These are phyloP conservation scores for Dryas alaskensis DNA, from an alignment of 306 rosid genomes.

Conservation along the genomic window DNA sequence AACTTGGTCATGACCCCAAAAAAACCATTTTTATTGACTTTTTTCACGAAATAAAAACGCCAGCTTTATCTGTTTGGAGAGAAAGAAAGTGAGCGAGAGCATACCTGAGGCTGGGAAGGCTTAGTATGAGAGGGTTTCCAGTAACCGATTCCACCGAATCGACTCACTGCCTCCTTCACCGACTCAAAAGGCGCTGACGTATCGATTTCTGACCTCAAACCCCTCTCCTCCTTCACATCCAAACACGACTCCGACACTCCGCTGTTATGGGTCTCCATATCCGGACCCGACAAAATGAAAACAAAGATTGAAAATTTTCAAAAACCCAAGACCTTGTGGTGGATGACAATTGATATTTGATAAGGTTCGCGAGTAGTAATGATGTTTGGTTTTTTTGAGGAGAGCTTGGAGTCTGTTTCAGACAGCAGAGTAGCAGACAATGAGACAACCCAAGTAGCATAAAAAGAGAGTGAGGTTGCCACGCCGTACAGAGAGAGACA, in stretches of 20 bases:
- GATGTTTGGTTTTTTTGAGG: slow-evolving; percentile 12
- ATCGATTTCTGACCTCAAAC: slow-evolving; percentile 63
- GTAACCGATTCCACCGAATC: slow-evolving; percentile 71
- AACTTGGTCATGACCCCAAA: not conserved
- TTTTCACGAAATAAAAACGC: not conserved
- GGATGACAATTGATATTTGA: no score
- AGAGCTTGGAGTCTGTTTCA: not conserved
- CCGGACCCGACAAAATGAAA: not conserved
- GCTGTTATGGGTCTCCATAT: slow-evolving; percentile 12
- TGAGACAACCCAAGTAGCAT: slow-evolving; percentile 2
- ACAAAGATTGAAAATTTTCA: slow-evolving; percentile 1
- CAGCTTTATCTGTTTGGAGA: not conserved
- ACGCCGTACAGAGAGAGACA: not conserved
- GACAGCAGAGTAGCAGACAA: not conserved
- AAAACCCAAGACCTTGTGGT: not conserved
- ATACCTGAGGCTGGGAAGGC: slow-evolving; percentile 44
- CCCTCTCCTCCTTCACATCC: slow-evolving; percentile 16
- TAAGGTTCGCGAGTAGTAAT: not conserved
- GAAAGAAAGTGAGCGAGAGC: slow-evolving; percentile 8
- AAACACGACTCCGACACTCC: slow-evolving; percentile 4
- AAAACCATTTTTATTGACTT: no score
- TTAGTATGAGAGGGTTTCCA: slow-evolving; percentile 61
- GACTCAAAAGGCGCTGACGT: slow-evolving; percentile 85
- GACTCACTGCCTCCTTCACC: slow-evolving; percentile 67
- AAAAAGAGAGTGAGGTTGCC: not conserved